phyloP scores from a whole-genome alignment of 345 rosid genomes.

The Syzygium grande region DNA sequence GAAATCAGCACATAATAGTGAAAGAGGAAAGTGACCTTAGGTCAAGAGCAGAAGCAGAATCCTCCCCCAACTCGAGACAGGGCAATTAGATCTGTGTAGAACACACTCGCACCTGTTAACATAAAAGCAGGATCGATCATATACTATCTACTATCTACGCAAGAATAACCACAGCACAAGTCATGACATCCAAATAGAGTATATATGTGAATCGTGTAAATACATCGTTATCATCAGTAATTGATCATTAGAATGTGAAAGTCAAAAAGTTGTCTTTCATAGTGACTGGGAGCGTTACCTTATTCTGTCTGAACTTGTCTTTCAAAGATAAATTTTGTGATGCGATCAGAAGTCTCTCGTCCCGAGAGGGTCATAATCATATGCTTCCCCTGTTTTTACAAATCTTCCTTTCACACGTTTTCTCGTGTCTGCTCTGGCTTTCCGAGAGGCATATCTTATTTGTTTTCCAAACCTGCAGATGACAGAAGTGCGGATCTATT shows the following conservation, averaged over 20 bases:
- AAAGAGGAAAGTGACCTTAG: background rate
- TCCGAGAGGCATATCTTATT: constrained; percentile 81
- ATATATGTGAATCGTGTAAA: background rate
- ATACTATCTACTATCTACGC: background rate
- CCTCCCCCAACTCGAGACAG: background rate
- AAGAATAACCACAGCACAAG: background rate
- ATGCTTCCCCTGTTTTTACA: constrained; percentile 80
- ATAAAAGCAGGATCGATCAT: background rate
- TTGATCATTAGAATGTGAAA: background rate
- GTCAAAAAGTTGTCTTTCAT: background rate
- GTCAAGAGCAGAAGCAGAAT: background rate
- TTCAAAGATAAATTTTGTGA: background rate
- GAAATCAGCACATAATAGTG: background rate
- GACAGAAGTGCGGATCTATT: background rate
- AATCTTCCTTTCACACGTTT: constrained; percentile 91
- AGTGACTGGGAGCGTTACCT: background rate
- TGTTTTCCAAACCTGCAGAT: constrained; percentile 66
- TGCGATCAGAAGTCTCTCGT: constrained; percentile 15
- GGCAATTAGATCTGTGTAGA: background rate
- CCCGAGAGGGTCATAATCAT: constrained; percentile 60
- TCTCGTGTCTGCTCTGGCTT: constrained; percentile 92
- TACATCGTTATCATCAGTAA: background rate
- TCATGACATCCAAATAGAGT: background rate
- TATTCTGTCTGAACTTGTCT: background rate
- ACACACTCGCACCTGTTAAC: background rate